A percentile compares a stretch with the other conserved stretches of the same genome.
Conservation (phyloP, 768 basidiomycete genomes). For the Cystobasidium tubakii region DNA sequence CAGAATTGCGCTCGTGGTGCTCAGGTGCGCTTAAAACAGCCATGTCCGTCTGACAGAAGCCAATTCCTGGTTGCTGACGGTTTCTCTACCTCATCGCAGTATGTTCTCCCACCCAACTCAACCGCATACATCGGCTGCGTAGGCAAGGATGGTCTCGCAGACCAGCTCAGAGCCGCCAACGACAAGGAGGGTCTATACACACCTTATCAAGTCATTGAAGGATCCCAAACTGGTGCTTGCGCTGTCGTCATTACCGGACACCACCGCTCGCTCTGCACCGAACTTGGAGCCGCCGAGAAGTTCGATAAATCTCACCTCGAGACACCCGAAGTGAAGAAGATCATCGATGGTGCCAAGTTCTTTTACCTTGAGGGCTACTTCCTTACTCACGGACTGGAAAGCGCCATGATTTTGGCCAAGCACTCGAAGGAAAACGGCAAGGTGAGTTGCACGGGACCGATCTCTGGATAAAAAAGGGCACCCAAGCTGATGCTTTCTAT, state of each 20-base stretch:
- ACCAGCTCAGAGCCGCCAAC: constrained; percentile 83
- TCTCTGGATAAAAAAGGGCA: too few species aligned
- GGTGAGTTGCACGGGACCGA: too few species aligned
- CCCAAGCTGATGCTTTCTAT: too few species aligned
- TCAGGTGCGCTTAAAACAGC: constrained; percentile 77
- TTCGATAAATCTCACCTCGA: constrained; percentile 75
- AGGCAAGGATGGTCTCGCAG: constrained; percentile 83
- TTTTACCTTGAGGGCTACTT: constrained; percentile 97
- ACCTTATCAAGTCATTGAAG: constrained; percentile 80
- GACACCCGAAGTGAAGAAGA: constrained; percentile 65
- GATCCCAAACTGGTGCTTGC: constrained; percentile 89
- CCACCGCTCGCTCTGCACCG: constrained; percentile 82
- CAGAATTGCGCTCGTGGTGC: constrained; percentile 96
- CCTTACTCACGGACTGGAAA: constrained; percentile 80
- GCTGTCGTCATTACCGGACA: constrained; percentile 92
- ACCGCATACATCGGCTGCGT: constrained; percentile 93
- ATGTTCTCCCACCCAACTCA: constrained; percentile 75
- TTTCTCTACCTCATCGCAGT: constrained; percentile 57
- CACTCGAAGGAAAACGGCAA: constrained; percentile 70
- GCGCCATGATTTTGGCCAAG: constrained; percentile 67
- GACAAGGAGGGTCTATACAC: constrained; percentile 80
- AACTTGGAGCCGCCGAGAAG: constrained; percentile 79
- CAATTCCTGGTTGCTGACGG: too few species aligned
- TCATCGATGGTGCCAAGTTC: constrained; percentile 71
- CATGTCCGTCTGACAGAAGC: too few species aligned